Evolutionary conservation across 352 stramenopile genomes (phyloP).

Genomic region (Phytophthora melonis): DNA sequence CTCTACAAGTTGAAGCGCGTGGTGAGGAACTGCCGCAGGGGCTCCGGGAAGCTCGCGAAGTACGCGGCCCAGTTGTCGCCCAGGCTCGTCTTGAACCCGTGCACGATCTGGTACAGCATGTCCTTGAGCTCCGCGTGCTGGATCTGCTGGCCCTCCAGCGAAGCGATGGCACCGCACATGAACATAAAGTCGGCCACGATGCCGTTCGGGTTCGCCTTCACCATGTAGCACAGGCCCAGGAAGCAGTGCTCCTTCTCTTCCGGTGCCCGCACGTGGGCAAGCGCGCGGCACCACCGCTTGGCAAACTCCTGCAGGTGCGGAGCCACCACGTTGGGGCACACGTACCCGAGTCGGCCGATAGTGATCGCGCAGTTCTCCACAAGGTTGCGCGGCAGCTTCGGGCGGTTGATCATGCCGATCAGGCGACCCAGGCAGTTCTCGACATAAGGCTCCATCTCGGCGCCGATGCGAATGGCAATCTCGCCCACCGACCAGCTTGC

Average conservation of each 20-base stretch:
- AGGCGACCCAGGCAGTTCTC: conserved; percentile 72
- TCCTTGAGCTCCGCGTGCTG: conserved; percentile 83
- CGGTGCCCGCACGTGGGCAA: conserved; percentile 83
- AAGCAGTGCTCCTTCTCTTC: conserved; percentile 94
- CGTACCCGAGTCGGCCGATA: conserved; percentile 88
- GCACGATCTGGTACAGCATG: conserved; percentile 90
- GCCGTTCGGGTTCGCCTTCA: conserved; percentile 90
- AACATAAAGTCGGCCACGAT: conserved; percentile 92
- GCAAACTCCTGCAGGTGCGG: conserved; percentile 88
- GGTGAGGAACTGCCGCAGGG: conserved; percentile 82
- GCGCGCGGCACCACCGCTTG: conserved; percentile 89
- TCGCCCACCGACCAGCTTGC: conserved; percentile 93
- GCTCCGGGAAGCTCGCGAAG: conserved; percentile 85
- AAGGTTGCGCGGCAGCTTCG: conserved; percentile 87
- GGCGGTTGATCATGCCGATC: conserved; percentile 90
- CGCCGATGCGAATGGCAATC: conserved; percentile 86
- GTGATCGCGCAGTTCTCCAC: conserved; percentile 93
- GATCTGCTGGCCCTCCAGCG: conserved; percentile 83
- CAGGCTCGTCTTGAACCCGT: conserved; percentile 90
- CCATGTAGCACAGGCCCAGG: conserved; percentile 91
- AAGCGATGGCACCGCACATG: conserved; percentile 90
- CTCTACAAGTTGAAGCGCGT: conserved; percentile 86
- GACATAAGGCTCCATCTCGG: conserved; percentile 89
- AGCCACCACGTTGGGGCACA: conserved; percentile 85
- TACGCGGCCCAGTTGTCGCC: conserved; percentile 90